Base-by-base conservation (phyloP, 345 rosid genomes). In the Lepidium didymum region DNA sequence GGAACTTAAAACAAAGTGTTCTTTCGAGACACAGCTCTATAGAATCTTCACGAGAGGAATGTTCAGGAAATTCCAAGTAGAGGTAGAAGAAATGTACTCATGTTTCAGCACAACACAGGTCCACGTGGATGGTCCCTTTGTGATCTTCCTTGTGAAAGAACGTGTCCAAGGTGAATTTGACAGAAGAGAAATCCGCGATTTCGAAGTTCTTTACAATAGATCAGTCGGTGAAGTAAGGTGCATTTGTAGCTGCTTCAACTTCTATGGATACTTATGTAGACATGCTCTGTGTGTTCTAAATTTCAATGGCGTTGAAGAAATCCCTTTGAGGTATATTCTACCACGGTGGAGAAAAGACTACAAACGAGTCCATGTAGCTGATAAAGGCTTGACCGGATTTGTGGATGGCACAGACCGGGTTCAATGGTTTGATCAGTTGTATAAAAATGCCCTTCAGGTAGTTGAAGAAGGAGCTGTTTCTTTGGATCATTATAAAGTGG, bases 81-180 rank as follows among this genome's bases (percentile, higher is more conserved):
- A 92, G 81, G 90, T 90, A 7, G 90, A 80, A 79, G 91, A 86
- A 84, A 92, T 89, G 90, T 87, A 84, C 51, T 87, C 91, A 12
- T 92, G 98, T 74, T 87, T 86, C 67, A 80, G 91, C 73, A 85
- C 96, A 10, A 83, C 88, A 4, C 95, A 89, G 75, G 11, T 87
- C 29, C 89, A 85, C 44, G 72, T 80, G 1, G 90, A 81, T 34
- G 96, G 96, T 10, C 84, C 90, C 18, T 62, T 77, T 1, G 68
- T 86, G n/a, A 86, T 89, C 46, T 92, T 86, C 73, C 67, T 86
- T 47, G 87, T 92, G 62, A 86, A 86, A 80, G 96, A 92, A 78
- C 83, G 86, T 0, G 87, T 87, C 34, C 67, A 31, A 10, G 79
- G 68, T 1, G 95, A 87, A 61, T 87, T 81, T 54, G 84, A 78